Conservation (phyloP, 1,139 yeast genomes). For the Meyerozyma carpophila region DNA sequence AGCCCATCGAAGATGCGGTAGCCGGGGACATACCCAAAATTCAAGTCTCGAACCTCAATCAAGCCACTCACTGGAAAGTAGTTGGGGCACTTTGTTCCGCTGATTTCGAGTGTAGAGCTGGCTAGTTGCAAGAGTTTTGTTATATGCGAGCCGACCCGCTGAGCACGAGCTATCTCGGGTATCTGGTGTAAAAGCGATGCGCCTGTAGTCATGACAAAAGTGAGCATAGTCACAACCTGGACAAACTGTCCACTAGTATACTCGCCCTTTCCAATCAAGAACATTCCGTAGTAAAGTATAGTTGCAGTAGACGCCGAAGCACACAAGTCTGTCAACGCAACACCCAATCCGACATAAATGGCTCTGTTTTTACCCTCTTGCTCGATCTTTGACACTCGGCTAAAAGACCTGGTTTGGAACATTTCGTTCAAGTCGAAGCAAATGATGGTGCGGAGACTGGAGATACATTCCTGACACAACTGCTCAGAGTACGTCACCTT, state of each 20-base stretch:
- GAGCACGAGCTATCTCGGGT: constrained; percentile 76
- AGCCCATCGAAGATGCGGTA: constrained; percentile 30
- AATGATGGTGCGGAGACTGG: constrained; percentile 59
- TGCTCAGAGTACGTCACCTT: constrained; percentile 50
- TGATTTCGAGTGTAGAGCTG: constrained; percentile 25
- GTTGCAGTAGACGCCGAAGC: constrained; percentile 62
- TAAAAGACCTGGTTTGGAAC: constrained; percentile 36
- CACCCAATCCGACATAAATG: constrained; percentile 55
- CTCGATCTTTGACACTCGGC: constrained; percentile 20
- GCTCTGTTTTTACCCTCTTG: constrained; percentile 44
- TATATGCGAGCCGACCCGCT: constrained; percentile 59
- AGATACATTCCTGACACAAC: constrained; percentile 51
- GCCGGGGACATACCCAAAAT: constrained; percentile 43
- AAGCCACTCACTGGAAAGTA: constrained; percentile 11
- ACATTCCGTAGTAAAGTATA: constrained; percentile 71
- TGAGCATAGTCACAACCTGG: constrained; percentile 64
- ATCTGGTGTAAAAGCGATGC: constrained; percentile 54
- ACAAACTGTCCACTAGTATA: constrained; percentile 56
- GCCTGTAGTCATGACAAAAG: constrained; percentile 68
- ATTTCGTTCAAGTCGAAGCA: constrained; percentile 46
- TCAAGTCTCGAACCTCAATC: constrained; percentile 37
- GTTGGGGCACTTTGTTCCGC: constrained; percentile 18
- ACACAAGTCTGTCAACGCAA: constrained; percentile 50
- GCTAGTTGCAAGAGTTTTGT: constrained; percentile 36
- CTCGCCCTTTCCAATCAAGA: constrained; percentile 50